Evolutionary conservation across 331 rosid species (phyloP).

Genomic region (Telfairia occidentalis): DNA sequence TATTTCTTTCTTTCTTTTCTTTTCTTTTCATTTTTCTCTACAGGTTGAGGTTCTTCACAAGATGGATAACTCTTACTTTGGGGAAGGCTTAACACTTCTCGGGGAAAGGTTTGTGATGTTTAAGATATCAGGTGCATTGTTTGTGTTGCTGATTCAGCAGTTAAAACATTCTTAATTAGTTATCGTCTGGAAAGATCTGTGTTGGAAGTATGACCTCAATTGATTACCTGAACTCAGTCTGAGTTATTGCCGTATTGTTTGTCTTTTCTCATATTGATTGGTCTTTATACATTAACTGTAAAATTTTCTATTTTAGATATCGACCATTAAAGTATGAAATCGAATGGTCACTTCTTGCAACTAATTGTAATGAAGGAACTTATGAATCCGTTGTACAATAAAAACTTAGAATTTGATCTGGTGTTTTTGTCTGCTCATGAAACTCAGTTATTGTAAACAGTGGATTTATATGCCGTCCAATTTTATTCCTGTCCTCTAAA

Average conservation of each 20-base stretch:
- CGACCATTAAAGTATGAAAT: not conserved
- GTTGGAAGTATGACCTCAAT: not conserved
- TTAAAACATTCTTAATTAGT: not conserved
- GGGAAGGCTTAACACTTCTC: constrained; percentile 82
- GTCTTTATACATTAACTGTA: not conserved
- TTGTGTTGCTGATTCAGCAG: not conserved
- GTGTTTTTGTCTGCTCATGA: not conserved
- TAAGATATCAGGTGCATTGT: constrained; percentile 6
- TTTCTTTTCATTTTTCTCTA: not conserved
- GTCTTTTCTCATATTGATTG: no score
- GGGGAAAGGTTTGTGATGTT: constrained; percentile 45
- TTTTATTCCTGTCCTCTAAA: not conserved
- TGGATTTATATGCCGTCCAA: not conserved
- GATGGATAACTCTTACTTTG: constrained; percentile 58
- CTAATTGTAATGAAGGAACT: not conserved
- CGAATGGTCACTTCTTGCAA: not conserved
- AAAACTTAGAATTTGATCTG: not conserved
- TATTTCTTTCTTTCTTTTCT: not conserved
- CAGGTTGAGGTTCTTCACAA: constrained; percentile 56
- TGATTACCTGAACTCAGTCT: not conserved
- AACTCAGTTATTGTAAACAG: not conserved
- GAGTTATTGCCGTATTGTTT: no score
- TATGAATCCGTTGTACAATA: not conserved
- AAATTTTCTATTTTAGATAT: not conserved
- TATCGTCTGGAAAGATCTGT: not conserved